phyloP scores from a whole-genome alignment of 495 filamentous ascomycete genomes.

The Articulospora tetracladia region DNA sequence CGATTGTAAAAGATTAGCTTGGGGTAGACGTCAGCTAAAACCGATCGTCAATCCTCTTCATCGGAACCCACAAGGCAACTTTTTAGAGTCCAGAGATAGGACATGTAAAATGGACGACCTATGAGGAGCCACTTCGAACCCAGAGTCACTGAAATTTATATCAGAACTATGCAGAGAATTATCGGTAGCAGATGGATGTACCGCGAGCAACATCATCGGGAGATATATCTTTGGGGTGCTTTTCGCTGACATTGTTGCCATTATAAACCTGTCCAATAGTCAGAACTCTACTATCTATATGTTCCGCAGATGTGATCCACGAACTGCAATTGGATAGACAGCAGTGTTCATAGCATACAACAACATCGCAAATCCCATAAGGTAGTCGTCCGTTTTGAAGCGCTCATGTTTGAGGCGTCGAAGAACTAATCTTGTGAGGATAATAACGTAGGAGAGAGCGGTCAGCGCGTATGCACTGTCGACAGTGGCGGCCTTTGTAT shows the following conservation, averaged over 20 bases:
- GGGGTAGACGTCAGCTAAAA: background rate
- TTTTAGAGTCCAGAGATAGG: constrained; percentile 18
- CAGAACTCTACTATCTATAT: background rate
- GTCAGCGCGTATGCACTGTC: constrained; percentile 7
- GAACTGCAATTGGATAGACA: constrained; percentile 5
- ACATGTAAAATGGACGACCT: constrained; percentile 5
- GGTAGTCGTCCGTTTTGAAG: constrained; percentile 13
- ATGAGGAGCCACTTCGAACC: constrained; percentile 5
- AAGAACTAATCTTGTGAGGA: constrained; percentile 12
- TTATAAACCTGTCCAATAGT: constrained; percentile 9
- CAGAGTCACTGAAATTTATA: background rate
- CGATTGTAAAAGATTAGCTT: constrained; percentile 16
- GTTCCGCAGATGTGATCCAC: background rate
- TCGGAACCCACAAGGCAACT: constrained; percentile 13
- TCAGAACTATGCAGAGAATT: background rate
- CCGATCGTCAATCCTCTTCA: background rate
- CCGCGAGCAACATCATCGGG: constrained; percentile 3
- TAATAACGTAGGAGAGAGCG: constrained; percentile 2
- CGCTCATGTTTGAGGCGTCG: constrained; percentile 15
- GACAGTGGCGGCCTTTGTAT: constrained; percentile 1
- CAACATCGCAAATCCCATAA: constrained; percentile 4
- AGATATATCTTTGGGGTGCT: background rate
- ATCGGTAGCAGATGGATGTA: background rate
- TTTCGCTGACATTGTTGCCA: constrained; percentile 3
- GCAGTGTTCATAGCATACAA: constrained; percentile 6